Evolutionary conservation across 2,329 filamentous ascomycete species (phyloP).

Genomic region (Dothidotthia symphoricarpi): DNA sequence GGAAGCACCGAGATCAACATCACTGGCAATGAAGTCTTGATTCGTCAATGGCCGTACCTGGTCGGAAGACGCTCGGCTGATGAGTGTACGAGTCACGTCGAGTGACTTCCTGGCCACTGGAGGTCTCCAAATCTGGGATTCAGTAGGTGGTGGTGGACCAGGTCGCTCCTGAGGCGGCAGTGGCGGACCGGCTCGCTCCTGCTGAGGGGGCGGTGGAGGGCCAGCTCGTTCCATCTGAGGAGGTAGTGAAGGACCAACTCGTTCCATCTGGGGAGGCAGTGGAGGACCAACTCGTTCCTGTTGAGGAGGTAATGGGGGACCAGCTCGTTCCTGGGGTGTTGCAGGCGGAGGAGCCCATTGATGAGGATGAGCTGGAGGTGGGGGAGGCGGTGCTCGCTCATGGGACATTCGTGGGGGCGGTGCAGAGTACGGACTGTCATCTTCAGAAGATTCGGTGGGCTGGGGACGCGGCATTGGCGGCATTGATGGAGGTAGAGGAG

Average conservation of each 20-base stretch:
- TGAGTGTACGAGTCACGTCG: conserved; percentile 59
- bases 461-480: conserved; percentile 33
- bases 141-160: conserved; percentile 33
- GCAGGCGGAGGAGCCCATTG: conserved; percentile 16
- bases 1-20: conserved; percentile 72
- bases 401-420: conserved; percentile 39
- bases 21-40: conserved; percentile 80
- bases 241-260: conserved; percentile 19
- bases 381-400: conserved; percentile 39
- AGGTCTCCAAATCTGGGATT: conserved; percentile 45
- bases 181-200: conserved; percentile 45
- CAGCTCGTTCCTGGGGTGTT: conserved; percentile 28
- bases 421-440: conserved; percentile 40
- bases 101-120: conserved; percentile 57
- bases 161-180: conserved; percentile 38
- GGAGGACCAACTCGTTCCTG: conserved; percentile 45
- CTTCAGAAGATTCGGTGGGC: conserved; percentile 30
- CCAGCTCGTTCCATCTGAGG: conserved; percentile 28
- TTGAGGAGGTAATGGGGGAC: conserved; percentile 31
- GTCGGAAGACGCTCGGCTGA: conserved; percentile 68
- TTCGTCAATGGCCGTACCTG: conserved; percentile 66
- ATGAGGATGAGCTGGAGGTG: conserved; percentile 29
- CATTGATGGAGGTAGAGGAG: conserved; percentile 30
- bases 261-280: conserved; percentile 40
- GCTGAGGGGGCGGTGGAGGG: conserved; percentile 34